Base-by-base conservation (phyloP, 306 rosid genomes). In the Ormosia semicastrata region DNA sequence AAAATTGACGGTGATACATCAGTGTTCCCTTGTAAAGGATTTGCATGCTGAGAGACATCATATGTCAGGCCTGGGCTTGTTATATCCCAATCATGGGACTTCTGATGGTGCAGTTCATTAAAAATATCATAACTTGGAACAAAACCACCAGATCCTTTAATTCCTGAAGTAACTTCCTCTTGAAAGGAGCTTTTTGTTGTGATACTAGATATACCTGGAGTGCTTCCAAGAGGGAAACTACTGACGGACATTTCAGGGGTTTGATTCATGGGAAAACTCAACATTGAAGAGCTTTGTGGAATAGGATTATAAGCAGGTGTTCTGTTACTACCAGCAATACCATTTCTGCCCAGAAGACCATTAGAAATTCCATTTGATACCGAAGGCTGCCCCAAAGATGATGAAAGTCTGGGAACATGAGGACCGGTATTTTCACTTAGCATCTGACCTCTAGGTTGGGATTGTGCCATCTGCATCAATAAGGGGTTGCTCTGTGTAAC, bases 21-120 rank as follows among this genome's bases (percentile, higher is more conserved):
- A 4, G 90, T 86, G 84, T 85, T 89, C n/a, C 92, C 88, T 41
- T 86, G 95, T 40, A 82, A 60, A 66, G 89, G 72, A 87, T 89
- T 91, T 60, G 89, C 86, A 73, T 85, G 94, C 58, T 85, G 98
- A 29, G 94, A 86, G 66, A 90, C 81, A 64, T 88, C 86, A 33
- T 89, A 96, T 1, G 89, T 79, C 66, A 87, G 73, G 62, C 94
- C 89, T 3, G 85, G 80, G 73, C 87, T 91, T 73, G 93, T 89
- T 50, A 89, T 74, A 65, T 86, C 97, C 99, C 99, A 93, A 49
- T 95, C 95, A 68, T 88, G 91, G 59, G 99, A 44, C 53, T 95
- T 95, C 36, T 87, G 94, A 73, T 87, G 94, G 49, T 85, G 84
- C 79, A 93, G 69, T 66, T 94, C 99, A 78, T 88, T 91, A 76